A percentile compares a stretch with the other conserved stretches of the same genome.
phyloP scores from a whole-genome alignment of 2,329 filamentous ascomycete species.

The Byssoonygena ceratinophila region DNA sequence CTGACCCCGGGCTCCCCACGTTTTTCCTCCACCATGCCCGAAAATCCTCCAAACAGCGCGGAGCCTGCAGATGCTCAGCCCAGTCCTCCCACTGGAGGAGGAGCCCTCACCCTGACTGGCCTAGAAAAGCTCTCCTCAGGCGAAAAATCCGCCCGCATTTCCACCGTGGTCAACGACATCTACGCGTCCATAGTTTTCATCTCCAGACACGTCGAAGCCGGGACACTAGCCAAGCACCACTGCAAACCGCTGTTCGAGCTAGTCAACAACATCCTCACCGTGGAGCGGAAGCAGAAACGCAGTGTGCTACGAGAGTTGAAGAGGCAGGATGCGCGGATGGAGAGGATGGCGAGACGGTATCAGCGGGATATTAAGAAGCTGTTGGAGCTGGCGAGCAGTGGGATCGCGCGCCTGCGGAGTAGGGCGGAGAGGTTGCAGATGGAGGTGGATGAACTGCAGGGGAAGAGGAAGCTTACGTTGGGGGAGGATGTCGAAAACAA shows the following conservation, averaged over 20 bases:
- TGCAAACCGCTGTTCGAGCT: slow-evolving; percentile 23
- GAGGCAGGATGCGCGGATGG: slow-evolving; percentile 17
- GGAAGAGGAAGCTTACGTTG: neutral
- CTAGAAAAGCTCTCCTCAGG: slow-evolving; percentile 17
- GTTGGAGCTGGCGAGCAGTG: slow-evolving; percentile 15
- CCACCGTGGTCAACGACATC: slow-evolving; percentile 26
- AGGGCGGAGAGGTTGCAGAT: slow-evolving; percentile 13
- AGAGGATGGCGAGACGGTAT: slow-evolving; percentile 16
- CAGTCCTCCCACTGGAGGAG: slow-evolving; percentile 14
- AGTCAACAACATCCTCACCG: slow-evolving; percentile 21
- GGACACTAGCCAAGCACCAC: slow-evolving; percentile 20
- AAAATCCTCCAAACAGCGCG: neutral
- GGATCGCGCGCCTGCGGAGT: slow-evolving; percentile 15
- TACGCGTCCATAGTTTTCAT: slow-evolving; percentile 24
- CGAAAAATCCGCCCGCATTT: slow-evolving; percentile 21
- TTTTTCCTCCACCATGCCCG: neutral
- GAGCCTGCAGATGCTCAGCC: neutral
- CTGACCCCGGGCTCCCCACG: no score
- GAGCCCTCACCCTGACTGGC: slow-evolving; percentile 21
- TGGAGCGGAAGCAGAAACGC: slow-evolving; percentile 16
- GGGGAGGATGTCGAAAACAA: neutral
- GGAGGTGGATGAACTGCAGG: slow-evolving; percentile 12
- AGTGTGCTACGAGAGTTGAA: slow-evolving; percentile 18
- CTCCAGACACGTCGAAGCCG: slow-evolving; percentile 21
- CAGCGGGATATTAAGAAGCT: slow-evolving; percentile 19